Conservation (phyloP, 768 basidiomycete species). For the Russula lepida region DNA sequence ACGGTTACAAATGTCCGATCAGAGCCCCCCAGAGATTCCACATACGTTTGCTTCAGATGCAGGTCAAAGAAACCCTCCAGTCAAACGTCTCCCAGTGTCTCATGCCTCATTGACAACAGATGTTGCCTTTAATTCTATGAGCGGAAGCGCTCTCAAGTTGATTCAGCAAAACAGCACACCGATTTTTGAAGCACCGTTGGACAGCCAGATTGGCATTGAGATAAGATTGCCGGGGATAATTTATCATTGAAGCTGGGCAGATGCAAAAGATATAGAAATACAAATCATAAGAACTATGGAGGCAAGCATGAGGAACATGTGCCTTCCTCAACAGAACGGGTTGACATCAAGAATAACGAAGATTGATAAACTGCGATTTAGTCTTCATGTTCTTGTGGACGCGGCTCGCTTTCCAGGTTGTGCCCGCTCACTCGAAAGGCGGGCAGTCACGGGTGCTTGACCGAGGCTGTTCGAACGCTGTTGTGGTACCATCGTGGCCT, state of each 20-base stretch:
- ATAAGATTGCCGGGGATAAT: not conserved
- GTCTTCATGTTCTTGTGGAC: constrained; percentile 8
- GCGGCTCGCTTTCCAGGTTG: constrained; percentile 3
- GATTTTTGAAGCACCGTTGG: not conserved
- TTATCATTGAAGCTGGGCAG: not conserved
- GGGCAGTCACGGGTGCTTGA: constrained; percentile 13
- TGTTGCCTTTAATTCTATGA: too few relatives aligned
- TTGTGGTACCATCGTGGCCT: not conserved
- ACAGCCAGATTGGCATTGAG: not conserved
- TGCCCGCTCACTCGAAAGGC: constrained; percentile 15
- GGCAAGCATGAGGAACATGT: not conserved
- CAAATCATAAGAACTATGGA: not conserved
- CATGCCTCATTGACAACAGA: too few relatives aligned
- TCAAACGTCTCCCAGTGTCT: too few relatives aligned
- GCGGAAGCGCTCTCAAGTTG: too few relatives aligned
- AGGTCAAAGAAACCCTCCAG: too few relatives aligned
- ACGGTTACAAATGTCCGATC: too few relatives aligned
- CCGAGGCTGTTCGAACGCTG: constrained; percentile 16
- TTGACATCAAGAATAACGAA: not conserved
- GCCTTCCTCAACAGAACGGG: not conserved
- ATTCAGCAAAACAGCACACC: not conserved
- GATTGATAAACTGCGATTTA: not conserved
- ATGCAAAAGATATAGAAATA: not conserved
- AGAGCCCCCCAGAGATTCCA: too few relatives aligned
- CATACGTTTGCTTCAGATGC: too few relatives aligned